Base-by-base conservation (phyloP, 2,329 filamentous ascomycete genomes). In the Fusarium piperis region DNA sequence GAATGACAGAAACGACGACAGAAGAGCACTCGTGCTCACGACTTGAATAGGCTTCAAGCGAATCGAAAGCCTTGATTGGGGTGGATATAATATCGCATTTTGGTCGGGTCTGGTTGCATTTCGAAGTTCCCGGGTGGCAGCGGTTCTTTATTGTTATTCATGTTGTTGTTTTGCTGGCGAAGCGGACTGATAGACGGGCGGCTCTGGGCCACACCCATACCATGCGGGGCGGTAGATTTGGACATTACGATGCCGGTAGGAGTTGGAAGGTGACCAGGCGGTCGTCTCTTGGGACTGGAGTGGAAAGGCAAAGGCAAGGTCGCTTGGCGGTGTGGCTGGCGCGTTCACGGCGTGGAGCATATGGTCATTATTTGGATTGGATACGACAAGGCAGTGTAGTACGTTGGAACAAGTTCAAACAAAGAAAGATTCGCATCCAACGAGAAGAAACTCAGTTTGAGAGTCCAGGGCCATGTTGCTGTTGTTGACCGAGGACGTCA, bases 401-500 rank as follows among this genome's bases (percentile, higher is more conserved):
- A 76, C 55, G 62, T 44, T 51, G 23, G 44, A 62, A 59, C 33
- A 68, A 67, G 51, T 10, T 38, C 60, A 64, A 56, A 52, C 38
- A 67, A 33, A 35, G 44, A 70, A 33, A 32, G 44, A 70, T 62
- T 35, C 59, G 60, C 64, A 46, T 64, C 44, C 38, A 48, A 61
- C 44, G 7, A 28, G 12, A 30, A 59, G 46, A 44, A 71, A 58
- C 51, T 73, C 48, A 66, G 58, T 65, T 62, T 62, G 59, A 46
- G 62, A 48, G 53, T 61, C 66, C 61, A 36, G 62, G 48, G 66
- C 64, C 39, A 16, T 44, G 39, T 44, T 44, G 59, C 71, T 72
- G 62, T 60, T 74, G 63, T 55, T 73, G 70, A 13, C 64, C 88
- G 39, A 97, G 79, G 3, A 96, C 92, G 83, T 98, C 95, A 28